Conservation (phyloP, 2,329 filamentous ascomycete genomes). For the Colletotrichum endophyticum region DNA sequence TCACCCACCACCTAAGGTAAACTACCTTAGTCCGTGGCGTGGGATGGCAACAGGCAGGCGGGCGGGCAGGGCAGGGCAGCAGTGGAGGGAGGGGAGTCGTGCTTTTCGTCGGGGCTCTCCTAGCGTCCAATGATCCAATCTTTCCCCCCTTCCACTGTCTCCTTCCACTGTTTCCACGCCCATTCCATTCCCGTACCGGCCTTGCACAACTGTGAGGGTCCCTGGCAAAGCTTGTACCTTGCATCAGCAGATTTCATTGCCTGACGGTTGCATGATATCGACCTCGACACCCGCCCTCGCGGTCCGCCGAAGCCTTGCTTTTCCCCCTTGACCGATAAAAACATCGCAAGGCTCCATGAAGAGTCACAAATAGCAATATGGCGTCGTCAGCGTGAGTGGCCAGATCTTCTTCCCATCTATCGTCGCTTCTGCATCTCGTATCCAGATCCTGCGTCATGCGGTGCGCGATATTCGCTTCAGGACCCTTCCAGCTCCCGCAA, state of each 20-base stretch:
- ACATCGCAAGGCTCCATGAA: slow-evolving; percentile 17
- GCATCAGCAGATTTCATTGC: slow-evolving; percentile 20
- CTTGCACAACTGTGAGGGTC: slow-evolving; percentile 12
- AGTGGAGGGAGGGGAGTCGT: not conserved
- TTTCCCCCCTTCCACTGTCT: not conserved
- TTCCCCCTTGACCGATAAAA: not conserved
- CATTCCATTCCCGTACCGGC: slow-evolving; percentile 3
- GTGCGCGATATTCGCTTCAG: slow-evolving; percentile 14
- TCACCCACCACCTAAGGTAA: not conserved
- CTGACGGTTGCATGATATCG: slow-evolving; percentile 19
- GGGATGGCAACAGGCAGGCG: not conserved
- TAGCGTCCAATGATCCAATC: slow-evolving; percentile 2
- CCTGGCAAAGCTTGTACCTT: slow-evolving; percentile 20
- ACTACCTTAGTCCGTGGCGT: not conserved
- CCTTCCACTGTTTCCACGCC: not conserved
- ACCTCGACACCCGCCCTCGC: not conserved
- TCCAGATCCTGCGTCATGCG: not conserved
- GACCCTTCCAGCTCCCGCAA: not conserved
- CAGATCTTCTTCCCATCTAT: not conserved
- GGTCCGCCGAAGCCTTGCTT: slow-evolving; percentile 1
- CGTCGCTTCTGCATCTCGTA: not conserved
- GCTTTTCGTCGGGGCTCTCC: not conserved
- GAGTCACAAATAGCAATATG: slow-evolving; percentile 23
- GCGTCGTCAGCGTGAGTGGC: slow-evolving; percentile 30
- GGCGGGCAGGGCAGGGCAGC: not conserved